These are phyloP conservation scores for Cladophialophora bantiana DNA, from an alignment of 2,329 filamentous ascomycete species.

Conservation along the genomic window DNA sequence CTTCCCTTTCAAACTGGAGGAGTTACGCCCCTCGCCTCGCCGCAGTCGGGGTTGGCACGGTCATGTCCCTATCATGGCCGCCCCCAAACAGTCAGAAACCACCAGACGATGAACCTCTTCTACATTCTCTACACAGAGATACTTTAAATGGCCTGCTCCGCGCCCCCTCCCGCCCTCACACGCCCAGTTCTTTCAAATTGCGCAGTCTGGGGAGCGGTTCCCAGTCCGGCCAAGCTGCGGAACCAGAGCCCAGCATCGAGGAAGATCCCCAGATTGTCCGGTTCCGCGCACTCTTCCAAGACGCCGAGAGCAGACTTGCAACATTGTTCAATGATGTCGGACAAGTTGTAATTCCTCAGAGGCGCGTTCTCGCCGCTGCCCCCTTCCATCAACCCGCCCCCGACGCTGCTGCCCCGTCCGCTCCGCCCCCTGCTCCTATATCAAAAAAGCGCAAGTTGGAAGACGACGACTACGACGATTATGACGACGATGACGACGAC, in stretches of 20 bases:
- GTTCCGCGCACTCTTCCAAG: slow-evolving; percentile 79
- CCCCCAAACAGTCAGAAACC: slow-evolving; percentile 62
- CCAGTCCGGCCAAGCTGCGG: slow-evolving; percentile 56
- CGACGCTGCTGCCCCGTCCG: slow-evolving; percentile 61
- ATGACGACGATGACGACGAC: slow-evolving; percentile 78
- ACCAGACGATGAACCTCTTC: slow-evolving; percentile 71
- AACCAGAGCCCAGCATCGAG: slow-evolving; percentile 66
- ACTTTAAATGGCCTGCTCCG: slow-evolving; percentile 53
- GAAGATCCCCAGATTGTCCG: slow-evolving; percentile 72
- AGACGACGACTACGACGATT: slow-evolving; percentile 84
- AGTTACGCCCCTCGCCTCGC: slow-evolving; percentile 52
- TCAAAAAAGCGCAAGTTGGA: slow-evolving; percentile 76
- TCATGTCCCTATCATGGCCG: slow-evolving; percentile 74
- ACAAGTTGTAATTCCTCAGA: slow-evolving; percentile 42
- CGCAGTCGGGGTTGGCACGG: slow-evolving; percentile 52
- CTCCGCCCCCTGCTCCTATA: slow-evolving; percentile 52
- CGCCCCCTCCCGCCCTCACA: slow-evolving; percentile 53
- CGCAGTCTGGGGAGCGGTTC: slow-evolving; percentile 51
- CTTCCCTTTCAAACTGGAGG: slow-evolving; percentile 51
- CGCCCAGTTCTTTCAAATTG: slow-evolving; percentile 50
- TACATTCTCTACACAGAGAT: slow-evolving; percentile 41
- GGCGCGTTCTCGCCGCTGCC: slow-evolving; percentile 59
- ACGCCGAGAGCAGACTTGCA: slow-evolving; percentile 77
- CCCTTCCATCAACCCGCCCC: slow-evolving; percentile 42
- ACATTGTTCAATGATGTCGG: slow-evolving; percentile 69